Base-by-base conservation (phyloP, 352 stramenopile genomes). In the Globisporangium ultimum region DNA sequence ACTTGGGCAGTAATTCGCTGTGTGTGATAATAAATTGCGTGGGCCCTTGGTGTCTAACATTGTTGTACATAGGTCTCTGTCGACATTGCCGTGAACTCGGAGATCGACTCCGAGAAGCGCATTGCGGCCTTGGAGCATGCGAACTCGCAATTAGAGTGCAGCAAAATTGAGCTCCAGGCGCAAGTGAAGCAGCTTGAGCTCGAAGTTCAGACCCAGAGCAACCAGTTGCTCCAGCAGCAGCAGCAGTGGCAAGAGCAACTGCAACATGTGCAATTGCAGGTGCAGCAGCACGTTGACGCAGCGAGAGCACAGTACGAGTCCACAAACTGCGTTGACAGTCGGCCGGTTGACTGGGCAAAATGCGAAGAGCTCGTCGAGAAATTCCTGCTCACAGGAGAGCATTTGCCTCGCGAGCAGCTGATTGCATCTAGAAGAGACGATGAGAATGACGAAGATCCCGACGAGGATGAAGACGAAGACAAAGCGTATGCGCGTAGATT, bases 71-170 rank as follows among this genome's bases (percentile, higher is more conserved):
- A 72, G 65, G 62, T 73, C 20, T 63, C 66, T 4, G 78, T 92
- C 10, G 80, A 92, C 21, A 66, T 90, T 6, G 77, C 65, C 15
- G 70, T 89, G 4, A 92, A 92, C 58, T 66, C 67, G 14, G 80
- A 91, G 53, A 68, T 92, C 12, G 83, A 92, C 53, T 63, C 67
- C 7, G 72, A 90, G 43, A 87, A 88, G 60, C 69, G 79, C 13
- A 62, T 89, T 10, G 64, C 73, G 18, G 36, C 62, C 17, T 68
- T 92, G 0, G 70, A 89, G 38, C 81, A 87, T 13, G 57, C 71
- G 20, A 89, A 91, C 21, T 47, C 56, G 2, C 61, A 73, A 48
- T 67, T 92, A 0, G 69, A 88, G 24, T 42, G 61, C 0, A 58
- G 64, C 2, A 85, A 88, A 40, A 51, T 66, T 12, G 68, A 85